Base-by-base conservation (phyloP, 192 early-diverging fungal species). In the Spinellus fusiger region DNA sequence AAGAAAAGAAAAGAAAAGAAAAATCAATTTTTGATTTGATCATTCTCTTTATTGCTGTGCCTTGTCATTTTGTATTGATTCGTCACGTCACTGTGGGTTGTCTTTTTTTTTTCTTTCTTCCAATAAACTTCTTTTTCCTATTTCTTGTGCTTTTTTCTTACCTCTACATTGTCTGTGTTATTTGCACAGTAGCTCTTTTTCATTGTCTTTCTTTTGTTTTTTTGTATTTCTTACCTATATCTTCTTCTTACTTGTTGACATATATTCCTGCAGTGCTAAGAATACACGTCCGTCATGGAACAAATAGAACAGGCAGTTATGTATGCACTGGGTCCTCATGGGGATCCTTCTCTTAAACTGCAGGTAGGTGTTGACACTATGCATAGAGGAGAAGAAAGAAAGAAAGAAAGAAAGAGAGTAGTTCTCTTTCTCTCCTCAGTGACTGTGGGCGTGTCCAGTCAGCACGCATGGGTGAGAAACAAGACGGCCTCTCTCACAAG, bases 301-400 rank as follows among this genome's bases (percentile, higher is more conserved):
- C 88, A 90, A 65, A 84, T 91, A 61, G 89, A 86, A 74, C 77
- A 91, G 71, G 89, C 89, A 18, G 89, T 91, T 56, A 78, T 81
- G 59, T 86, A 77, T 66, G 90, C 92, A 26, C 75, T 91, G 27
- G 86, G 88, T 75, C 89, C 89, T 16, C 66, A 71, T 27, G 82
- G 81, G 15, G 80, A 87, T 63, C 79, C 77, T 23, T 76, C 73
- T 33, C 56, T 92, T 54, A 87, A 89, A 72, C 64, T 77, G 35
- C 90, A 93, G 84, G 88, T 89, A 83, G 65, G 76, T 67, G 37
- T 22, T 31, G 23, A 15, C 40, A 3, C 38, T 49, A 13, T 16
- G n/a, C n/a, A n/a, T n/a, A n/a, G n/a, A n/a, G n/a, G n/a, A n/a
- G n/a, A n/a, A n/a, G n/a, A 10, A 31, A 26, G 18, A 15, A 13